Evolutionary conservation across 2,329 filamentous ascomycete species (phyloP).

Genomic region (Aspergillus candidus): DNA sequence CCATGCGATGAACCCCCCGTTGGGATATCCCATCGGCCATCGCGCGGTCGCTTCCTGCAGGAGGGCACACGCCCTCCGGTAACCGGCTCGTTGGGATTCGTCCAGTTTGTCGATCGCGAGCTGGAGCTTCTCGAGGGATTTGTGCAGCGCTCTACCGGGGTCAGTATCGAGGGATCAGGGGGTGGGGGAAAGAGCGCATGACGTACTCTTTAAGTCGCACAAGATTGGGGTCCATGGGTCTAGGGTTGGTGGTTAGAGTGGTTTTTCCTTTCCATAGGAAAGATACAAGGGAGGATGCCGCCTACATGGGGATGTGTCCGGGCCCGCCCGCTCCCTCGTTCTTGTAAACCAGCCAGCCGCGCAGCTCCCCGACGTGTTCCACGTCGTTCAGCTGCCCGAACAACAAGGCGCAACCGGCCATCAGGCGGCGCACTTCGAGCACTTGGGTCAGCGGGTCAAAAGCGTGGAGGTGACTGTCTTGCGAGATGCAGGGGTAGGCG

Average conservation of each 20-base stretch:
- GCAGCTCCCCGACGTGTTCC: constrained; percentile 18
- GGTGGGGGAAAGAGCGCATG: not conserved
- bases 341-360: constrained; percentile 22
- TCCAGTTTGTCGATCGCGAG: constrained; percentile 12
- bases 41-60: constrained; percentile 21
- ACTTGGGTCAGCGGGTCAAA: constrained; percentile 23
- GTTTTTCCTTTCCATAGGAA: not conserved
- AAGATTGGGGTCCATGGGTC: constrained; percentile 5
- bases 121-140: constrained; percentile 18
- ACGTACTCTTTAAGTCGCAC: constrained; percentile 13
- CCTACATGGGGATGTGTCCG: constrained; percentile 8
- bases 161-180: constrained; percentile 5
- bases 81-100: constrained; percentile 12
- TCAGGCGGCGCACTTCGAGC: constrained; percentile 23
- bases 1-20: constrained; percentile 28
- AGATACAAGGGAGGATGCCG: not conserved
- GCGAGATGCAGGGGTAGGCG: constrained; percentile 25
- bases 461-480: constrained; percentile 12
- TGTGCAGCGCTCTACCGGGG: constrained; percentile 16
- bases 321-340: constrained; percentile 8
- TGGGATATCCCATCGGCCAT: constrained; percentile 23
- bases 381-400: constrained; percentile 20
- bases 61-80: constrained; percentile 22
- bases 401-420: constrained; percentile 27
- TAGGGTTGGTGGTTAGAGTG: not conserved